These are phyloP conservation scores for Cytospora leucostoma DNA, from an alignment of 2,329 filamentous ascomycete genomes.

Conservation along the genomic window DNA sequence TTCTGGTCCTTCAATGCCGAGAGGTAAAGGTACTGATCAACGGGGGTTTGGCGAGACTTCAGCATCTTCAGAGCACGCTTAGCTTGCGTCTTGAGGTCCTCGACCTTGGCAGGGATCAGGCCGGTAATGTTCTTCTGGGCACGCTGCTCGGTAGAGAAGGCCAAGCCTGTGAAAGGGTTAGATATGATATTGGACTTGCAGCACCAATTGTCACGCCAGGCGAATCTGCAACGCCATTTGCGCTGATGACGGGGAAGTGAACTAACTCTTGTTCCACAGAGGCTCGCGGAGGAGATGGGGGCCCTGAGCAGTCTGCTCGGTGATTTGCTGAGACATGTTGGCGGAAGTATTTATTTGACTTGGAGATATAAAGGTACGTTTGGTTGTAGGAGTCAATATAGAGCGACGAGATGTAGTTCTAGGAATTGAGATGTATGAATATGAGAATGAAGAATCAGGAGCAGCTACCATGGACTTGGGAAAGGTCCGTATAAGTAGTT, in stretches of 20 bases:
- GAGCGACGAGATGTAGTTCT: conserved; percentile 54
- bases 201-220: no score
- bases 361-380: conserved; percentile 46
- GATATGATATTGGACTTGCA: not conserved
- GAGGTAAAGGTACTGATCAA: conserved; percentile 85
- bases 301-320: conserved; percentile 50
- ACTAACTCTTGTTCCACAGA: conserved; percentile 65
- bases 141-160: conserved; percentile 66
- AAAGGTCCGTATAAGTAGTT: conserved; percentile 30
- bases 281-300: conserved; percentile 65
- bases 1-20: conserved; percentile 75
- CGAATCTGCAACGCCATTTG: not conserved
- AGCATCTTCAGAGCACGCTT: conserved; percentile 74
- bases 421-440: conserved; percentile 55
- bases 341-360: conserved; percentile 54
- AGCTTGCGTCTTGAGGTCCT: conserved; percentile 61
- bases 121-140: conserved; percentile 66
- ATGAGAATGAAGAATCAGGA: conserved; percentile 48
- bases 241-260: not conserved
- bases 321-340: conserved; percentile 58
- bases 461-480: conserved; percentile 46
- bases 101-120: conserved; percentile 65
- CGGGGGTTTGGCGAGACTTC: conserved; percentile 64
- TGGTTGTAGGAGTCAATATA: conserved; percentile 33
- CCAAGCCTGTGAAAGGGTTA: conserved; percentile 50